Percentiles rank a stretch among this genome's conserved stretches.
These are phyloP conservation scores for Lasiodiplodia sp. DNA, from an alignment of 2,329 filamentous ascomycete species.

Conservation along the genomic window DNA sequence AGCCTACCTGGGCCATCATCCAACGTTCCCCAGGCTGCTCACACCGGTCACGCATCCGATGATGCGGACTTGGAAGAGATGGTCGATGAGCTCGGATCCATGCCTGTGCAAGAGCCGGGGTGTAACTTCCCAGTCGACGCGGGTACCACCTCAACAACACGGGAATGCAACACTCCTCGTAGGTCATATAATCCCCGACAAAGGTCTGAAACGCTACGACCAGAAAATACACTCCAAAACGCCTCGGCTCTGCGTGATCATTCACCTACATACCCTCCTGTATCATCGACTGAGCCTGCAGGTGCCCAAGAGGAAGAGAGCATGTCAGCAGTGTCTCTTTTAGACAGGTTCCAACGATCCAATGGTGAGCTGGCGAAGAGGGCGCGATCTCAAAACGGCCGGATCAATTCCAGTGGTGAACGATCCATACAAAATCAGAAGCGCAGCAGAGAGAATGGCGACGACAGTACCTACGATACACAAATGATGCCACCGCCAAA, in stretches of 20 bases:
- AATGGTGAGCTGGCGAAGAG: too few relatives aligned
- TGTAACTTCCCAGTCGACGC: background rate
- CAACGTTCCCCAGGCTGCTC: background rate
- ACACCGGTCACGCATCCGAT: background rate
- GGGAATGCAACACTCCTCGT: background rate
- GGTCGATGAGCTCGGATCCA: background rate
- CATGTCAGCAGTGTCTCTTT: background rate
- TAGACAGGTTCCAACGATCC: background rate
- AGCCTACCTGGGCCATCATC: background rate
- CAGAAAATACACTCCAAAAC: background rate
- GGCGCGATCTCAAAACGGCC: too few relatives aligned
- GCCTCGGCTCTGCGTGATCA: background rate
- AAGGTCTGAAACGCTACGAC: background rate
- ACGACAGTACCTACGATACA: background rate
- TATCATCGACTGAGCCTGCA: background rate
- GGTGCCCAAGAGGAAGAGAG: background rate
- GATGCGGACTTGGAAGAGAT: background rate
- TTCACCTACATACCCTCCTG: background rate
- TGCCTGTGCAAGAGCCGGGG: background rate
- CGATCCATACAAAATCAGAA: background rate
- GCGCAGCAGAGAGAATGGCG: background rate
- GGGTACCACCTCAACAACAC: background rate
- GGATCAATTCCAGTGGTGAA: too few relatives aligned
- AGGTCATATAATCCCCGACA: background rate
- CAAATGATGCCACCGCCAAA: background rate